These are phyloP conservation scores for Nemania diffusa DNA, from an alignment of 2,329 filamentous ascomycete species.

Conservation along the genomic window DNA sequence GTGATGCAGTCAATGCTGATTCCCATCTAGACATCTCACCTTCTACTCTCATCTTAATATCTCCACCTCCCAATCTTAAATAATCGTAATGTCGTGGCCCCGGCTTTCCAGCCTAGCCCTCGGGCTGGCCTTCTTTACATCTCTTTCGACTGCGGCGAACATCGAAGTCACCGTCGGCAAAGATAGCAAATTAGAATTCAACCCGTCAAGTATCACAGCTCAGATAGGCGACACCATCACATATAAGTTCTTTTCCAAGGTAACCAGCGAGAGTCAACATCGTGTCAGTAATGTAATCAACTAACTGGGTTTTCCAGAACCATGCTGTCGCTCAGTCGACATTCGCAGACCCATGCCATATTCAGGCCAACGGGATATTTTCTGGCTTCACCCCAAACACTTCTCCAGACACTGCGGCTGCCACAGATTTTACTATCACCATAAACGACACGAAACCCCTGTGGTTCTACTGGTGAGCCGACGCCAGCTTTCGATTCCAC, in stretches of 20 bases:
- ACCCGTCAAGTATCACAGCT: slow-evolving; percentile 51
- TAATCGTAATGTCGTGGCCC: slow-evolving; percentile 40
- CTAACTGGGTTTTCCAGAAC: slow-evolving; percentile 45
- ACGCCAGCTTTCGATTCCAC: background rate
- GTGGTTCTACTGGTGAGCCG: slow-evolving; percentile 58
- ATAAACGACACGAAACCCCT: slow-evolving; percentile 59
- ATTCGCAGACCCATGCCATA: slow-evolving; percentile 54
- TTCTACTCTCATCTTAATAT: background rate
- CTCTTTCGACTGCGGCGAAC: slow-evolving; percentile 44
- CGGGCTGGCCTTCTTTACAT: slow-evolving; percentile 42
- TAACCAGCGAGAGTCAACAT: slow-evolving; percentile 24
- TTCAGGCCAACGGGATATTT: slow-evolving; percentile 53
- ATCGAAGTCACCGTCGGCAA: slow-evolving; percentile 54
- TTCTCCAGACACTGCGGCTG: slow-evolving; percentile 46
- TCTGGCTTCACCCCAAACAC: slow-evolving; percentile 54
- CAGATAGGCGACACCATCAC: slow-evolving; percentile 53
- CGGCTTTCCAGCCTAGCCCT: slow-evolving; percentile 41
- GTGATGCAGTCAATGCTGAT: slow-evolving; percentile 8
- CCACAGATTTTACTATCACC: slow-evolving; percentile 56
- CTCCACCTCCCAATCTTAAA: background rate
- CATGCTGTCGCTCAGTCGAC: slow-evolving; percentile 56
- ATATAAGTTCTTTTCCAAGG: slow-evolving; percentile 55
- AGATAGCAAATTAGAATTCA: slow-evolving; percentile 51
- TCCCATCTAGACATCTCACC: slow-evolving; percentile 13
- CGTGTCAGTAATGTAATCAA: background rate